Percentiles rank a stretch among this genome's conserved stretches.
phyloP scores from a whole-genome alignment of 495 filamentous ascomycete genomes.

The Neurospora sp. region DNA sequence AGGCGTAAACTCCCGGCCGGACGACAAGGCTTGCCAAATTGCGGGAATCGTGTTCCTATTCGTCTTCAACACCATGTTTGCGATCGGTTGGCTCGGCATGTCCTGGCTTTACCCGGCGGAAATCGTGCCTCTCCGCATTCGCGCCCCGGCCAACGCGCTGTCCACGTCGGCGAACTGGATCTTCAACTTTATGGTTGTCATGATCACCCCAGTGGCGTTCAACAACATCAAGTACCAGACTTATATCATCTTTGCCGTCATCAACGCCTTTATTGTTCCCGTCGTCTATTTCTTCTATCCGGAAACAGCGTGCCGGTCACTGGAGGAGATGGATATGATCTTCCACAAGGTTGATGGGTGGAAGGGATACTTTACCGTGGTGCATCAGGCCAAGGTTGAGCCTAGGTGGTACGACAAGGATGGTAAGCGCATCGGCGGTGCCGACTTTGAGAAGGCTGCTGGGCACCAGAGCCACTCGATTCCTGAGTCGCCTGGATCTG shows the following conservation, averaged over 20 bases:
- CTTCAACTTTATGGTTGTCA: slow-evolving; percentile 54
- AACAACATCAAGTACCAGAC: slow-evolving; percentile 57
- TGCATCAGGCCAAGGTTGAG: slow-evolving; percentile 46
- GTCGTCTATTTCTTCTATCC: slow-evolving; percentile 68
- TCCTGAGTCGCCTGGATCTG: not conserved
- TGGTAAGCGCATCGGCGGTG: not conserved
- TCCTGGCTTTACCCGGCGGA: slow-evolving; percentile 58
- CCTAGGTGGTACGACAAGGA: slow-evolving; percentile 50
- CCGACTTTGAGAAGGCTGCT: not conserved
- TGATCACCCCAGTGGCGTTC: slow-evolving; percentile 64
- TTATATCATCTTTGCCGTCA: slow-evolving; percentile 72
- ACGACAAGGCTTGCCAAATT: slow-evolving; percentile 22
- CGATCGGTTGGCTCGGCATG: slow-evolving; percentile 46
- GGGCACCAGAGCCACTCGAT: not conserved
- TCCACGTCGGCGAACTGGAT: slow-evolving; percentile 57
- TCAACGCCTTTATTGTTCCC: slow-evolving; percentile 63
- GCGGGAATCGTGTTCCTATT: slow-evolving; percentile 47
- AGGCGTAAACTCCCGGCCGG: slow-evolving; percentile 26
- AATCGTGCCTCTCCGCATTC: slow-evolving; percentile 61
- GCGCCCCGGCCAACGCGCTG: slow-evolving; percentile 64
- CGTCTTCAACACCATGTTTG: slow-evolving; percentile 38
- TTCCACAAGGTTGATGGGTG: slow-evolving; percentile 50
- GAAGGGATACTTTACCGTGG: slow-evolving; percentile 47
- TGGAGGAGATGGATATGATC: slow-evolving; percentile 69
- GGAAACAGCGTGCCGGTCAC: slow-evolving; percentile 60